phyloP scores from a whole-genome alignment of 2,329 filamentous ascomycete genomes.

The Nakataea oryzae region DNA sequence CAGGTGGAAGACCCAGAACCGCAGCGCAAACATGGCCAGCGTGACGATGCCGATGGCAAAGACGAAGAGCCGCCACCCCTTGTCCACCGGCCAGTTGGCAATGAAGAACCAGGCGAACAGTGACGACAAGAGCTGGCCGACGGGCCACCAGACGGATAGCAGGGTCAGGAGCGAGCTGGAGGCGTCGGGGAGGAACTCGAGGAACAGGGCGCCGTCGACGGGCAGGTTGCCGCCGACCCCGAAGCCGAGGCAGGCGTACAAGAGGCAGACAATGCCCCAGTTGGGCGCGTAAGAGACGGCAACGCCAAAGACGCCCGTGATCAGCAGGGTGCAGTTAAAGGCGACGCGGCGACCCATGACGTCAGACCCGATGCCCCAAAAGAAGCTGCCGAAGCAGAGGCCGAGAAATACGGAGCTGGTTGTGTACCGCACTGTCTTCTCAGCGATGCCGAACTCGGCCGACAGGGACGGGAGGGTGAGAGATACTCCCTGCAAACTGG shows the following conservation, averaged over 20 bases:
- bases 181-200: conserved; percentile 71
- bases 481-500: conserved; percentile 53
- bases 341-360: conserved; percentile 68
- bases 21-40: conserved; percentile 65
- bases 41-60: conserved; percentile 62
- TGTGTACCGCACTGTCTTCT: conserved; percentile 67
- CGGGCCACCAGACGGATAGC: conserved; percentile 79
- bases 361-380: conserved; percentile 75
- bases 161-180: conserved; percentile 67
- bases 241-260: conserved; percentile 52
- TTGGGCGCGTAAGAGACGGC: conserved; percentile 55
- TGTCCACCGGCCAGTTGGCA: conserved; percentile 53
- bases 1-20: conserved; percentile 71
- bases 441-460: conserved; percentile 59
- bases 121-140: conserved; percentile 67
- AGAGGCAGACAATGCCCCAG: conserved; percentile 53
- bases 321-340: conserved; percentile 70
- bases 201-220: conserved; percentile 70
- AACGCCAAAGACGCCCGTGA: conserved; percentile 66
- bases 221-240: conserved; percentile 69
- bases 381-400: conserved; percentile 65
- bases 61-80: conserved; percentile 70
- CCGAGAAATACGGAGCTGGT: conserved; percentile 69
- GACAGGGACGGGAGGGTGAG: conserved; percentile 67
- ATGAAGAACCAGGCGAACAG: conserved; percentile 69